phyloP scores from a whole-genome alignment of 2,329 filamentous ascomycete species.

The Diaporthe destruens region DNA sequence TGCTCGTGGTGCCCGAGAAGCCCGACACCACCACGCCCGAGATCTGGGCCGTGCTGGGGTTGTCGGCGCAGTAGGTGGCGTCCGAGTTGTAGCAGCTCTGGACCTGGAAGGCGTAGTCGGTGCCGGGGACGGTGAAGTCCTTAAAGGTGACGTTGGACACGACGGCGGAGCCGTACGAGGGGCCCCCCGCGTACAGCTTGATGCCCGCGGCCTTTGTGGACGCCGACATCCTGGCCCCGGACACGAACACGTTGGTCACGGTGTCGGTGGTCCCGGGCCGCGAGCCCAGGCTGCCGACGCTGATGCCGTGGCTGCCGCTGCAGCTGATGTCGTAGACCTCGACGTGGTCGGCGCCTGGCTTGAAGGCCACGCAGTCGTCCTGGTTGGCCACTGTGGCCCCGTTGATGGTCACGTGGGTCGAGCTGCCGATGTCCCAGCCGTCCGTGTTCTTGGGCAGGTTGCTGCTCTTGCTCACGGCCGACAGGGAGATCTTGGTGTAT shows the following conservation, averaged over 20 bases:
- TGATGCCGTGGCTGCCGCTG: constrained; percentile 2
- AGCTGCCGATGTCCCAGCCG: constrained; percentile 8
- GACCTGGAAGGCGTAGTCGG: constrained; percentile 5
- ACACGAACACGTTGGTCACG: not conserved
- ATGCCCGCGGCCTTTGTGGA: constrained; percentile 4
- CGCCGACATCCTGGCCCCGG: constrained; percentile 1
- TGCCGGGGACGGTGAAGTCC: not conserved
- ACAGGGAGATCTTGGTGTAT: not conserved
- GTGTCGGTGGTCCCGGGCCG: not conserved
- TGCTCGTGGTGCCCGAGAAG: constrained; percentile 1
- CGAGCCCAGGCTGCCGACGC: constrained; percentile 1
- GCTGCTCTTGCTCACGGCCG: not conserved
- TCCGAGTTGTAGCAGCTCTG: constrained; percentile 18
- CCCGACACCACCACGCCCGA: constrained; percentile 3
- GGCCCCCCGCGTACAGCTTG: not conserved
- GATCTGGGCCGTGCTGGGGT: not conserved
- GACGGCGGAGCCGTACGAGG: constrained; percentile 8
- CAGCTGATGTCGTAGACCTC: constrained; percentile 10
- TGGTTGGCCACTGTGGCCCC: not conserved
- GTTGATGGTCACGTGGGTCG: not conserved
- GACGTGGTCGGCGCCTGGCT: not conserved
- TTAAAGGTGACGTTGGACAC: constrained; percentile 6
- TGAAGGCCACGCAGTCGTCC: constrained; percentile 8
- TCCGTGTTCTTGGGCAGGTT: constrained; percentile 6
- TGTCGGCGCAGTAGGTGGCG: not conserved